phyloP scores from a whole-genome alignment of 768 basidiomycete species.

The Boletellus emodensis region DNA sequence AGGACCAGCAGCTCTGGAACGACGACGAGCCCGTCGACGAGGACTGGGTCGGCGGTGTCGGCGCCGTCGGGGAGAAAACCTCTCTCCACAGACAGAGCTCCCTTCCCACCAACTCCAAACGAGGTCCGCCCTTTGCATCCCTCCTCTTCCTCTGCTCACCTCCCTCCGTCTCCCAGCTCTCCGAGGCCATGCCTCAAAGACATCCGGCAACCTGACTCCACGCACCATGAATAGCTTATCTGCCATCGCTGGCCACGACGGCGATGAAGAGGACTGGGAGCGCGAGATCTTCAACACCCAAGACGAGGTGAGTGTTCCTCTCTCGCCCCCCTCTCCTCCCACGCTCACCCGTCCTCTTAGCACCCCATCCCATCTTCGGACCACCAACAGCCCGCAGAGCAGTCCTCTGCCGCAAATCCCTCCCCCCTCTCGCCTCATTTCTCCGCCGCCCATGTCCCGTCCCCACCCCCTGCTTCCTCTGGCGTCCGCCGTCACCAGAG shows the following conservation, averaged over 20 bases:
- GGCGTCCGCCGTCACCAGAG: constrained; percentile 78
- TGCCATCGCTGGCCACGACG: constrained; percentile 82
- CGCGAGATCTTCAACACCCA: constrained; percentile 57
- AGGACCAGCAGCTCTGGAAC: constrained; percentile 56
- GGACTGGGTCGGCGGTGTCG: constrained; percentile 78
- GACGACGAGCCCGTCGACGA: constrained; percentile 77
- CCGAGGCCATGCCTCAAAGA: constrained; percentile 46
- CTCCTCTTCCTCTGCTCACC: neutral
- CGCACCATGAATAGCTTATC: constrained; percentile 78
- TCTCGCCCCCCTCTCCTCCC: constrained; percentile 4
- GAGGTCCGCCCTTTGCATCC: constrained; percentile 44
- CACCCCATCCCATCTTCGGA: constrained; percentile 21
- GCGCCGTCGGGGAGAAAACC: constrained; percentile 79
- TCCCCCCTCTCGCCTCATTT: constrained; percentile 69
- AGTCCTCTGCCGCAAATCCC: constrained; percentile 33
- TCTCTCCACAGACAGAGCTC: constrained; percentile 78
- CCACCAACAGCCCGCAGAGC: constrained; percentile 50
- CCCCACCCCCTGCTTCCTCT: constrained; percentile 66
- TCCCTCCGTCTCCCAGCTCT: constrained; percentile 39
- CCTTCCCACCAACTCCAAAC: constrained; percentile 75
- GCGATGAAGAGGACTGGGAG: constrained; percentile 88
- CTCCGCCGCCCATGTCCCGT: constrained; percentile 48
- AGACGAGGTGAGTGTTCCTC: constrained; percentile 54
- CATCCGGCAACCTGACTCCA: constrained; percentile 61
- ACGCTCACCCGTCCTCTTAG: constrained; percentile 20